phyloP scores from a whole-genome alignment of 176 grass and related monocot species.

The Leersia perrieri region DNA sequence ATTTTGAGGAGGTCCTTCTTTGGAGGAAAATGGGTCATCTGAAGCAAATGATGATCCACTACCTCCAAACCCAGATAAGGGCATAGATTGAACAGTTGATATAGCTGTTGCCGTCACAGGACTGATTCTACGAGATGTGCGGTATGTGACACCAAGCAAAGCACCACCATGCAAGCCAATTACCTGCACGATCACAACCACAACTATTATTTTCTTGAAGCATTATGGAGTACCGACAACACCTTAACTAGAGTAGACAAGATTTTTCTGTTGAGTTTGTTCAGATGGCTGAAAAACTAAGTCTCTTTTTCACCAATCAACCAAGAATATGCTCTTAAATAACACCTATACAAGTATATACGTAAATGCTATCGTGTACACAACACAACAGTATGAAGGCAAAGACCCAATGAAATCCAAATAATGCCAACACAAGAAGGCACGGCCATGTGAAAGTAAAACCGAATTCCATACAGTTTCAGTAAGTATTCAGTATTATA shows the following conservation, averaged over 20 bases:
- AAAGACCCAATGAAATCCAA: not conserved
- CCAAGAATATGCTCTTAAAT: constrained; percentile 19
- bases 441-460: not conserved
- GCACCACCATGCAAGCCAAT: constrained; percentile 97
- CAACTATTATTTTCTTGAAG: constrained; percentile 17
- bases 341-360: constrained; percentile 10
- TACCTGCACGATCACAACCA: constrained; percentile 54
- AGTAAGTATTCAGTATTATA: not conserved
- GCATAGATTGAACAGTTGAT: constrained; percentile 93
- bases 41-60: constrained; percentile 73
- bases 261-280: not conserved
- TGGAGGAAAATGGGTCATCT: constrained; percentile 83
- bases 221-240: not conserved
- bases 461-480: not conserved
- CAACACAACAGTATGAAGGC: not conserved
- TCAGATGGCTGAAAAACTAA: not conserved
- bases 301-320: constrained; percentile 4
- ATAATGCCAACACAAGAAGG: not conserved
- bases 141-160: constrained; percentile 93
- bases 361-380: not conserved
- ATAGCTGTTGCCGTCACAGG: constrained; percentile 84
- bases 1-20: constrained; percentile 82
- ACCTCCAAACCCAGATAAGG: constrained; percentile 83
- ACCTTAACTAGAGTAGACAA: constrained; percentile 2
- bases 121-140: constrained; percentile 89